Base-by-base conservation (phyloP, 2,329 filamentous ascomycete genomes). In the Aureobasidium subglaciale region DNA sequence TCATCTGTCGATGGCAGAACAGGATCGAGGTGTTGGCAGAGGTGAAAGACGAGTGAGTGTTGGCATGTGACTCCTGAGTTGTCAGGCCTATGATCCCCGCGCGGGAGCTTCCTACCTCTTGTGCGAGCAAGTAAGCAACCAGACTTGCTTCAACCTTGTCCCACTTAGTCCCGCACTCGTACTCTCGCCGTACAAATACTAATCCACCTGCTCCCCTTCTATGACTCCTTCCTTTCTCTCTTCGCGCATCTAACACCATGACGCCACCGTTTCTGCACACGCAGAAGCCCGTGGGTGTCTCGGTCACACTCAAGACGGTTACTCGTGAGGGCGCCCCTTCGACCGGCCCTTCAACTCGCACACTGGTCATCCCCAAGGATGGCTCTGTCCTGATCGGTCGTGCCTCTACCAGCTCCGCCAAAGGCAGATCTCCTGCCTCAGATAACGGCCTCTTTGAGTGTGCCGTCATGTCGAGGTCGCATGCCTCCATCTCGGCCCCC, bases 341-440 rank as follows among this genome's bases (percentile, higher is more conserved):
- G 9, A 54, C 37, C 29, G 38, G 37, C 9, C 50, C 38, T 8
- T 3, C 22, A 2, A 7, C 15, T 34, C 50, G 50, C 30, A 43
- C 20, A 11, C 24, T 54, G 29, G 2, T 38, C 9, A 42, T 54
- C 38, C 50, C 50, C 4, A 15, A 16, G n/a, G 13, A 25, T 11
- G 50, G 63, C 9, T 61, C 60, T 9, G 61, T 73, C 27, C 62
- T 62, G 20, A 68, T 77, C 59, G 74, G 74, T 30, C 73, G 75
- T 22, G 67, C 74, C 1, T 77, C 75, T 10, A 69, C 64, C 53
- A 71, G 68, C 54, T 59, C 64, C 5, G 42, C 61, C 61, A 73
- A 73, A 63, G 63, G 65, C 34, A 61, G 66, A 34, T 43, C 45
- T 2, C 58, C 65, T 2, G 30, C 52, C 7, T 5, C 45, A 9